phyloP scores from a whole-genome alignment of 2,329 filamentous ascomycete species.

The Lasiodiplodia theobromae region DNA sequence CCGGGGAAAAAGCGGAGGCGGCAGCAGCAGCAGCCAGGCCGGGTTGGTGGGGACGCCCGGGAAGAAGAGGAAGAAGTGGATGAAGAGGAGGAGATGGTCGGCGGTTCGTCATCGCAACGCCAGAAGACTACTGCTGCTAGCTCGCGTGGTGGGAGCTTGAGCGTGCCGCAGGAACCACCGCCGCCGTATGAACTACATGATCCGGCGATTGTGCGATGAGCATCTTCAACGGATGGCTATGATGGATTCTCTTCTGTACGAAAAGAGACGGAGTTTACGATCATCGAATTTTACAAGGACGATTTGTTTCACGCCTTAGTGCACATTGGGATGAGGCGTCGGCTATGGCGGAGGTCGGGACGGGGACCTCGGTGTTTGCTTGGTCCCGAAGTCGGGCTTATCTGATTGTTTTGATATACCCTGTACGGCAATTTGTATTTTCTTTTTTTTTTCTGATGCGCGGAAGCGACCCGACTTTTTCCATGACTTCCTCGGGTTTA shows the following conservation, averaged over 20 bases:
- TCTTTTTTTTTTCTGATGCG: not conserved
- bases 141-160: conserved; percentile 5
- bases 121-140: not conserved
- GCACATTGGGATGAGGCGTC: not conserved
- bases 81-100: not conserved
- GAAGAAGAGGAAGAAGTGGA: not conserved
- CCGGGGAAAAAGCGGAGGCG: conserved; percentile 32
- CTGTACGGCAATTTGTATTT: conserved; percentile 25
- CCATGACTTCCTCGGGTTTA: not conserved
- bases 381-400: conserved; percentile 12
- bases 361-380: conserved; percentile 9
- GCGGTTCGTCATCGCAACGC: not conserved
- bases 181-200: conserved; percentile 24
- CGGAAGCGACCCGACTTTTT: not conserved
- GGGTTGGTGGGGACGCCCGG: not conserved
- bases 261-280: not conserved
- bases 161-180: conserved; percentile 35
- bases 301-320: not conserved
- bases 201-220: conserved; percentile 23
- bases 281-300: not conserved
- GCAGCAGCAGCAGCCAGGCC: not conserved
- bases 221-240: not conserved
- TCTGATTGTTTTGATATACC: conserved; percentile 28
- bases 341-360: not conserved
- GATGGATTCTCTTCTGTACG: not conserved